Conservation (phyloP, 768 basidiomycete species). For the Tylopilus rubrobrunneus region DNA sequence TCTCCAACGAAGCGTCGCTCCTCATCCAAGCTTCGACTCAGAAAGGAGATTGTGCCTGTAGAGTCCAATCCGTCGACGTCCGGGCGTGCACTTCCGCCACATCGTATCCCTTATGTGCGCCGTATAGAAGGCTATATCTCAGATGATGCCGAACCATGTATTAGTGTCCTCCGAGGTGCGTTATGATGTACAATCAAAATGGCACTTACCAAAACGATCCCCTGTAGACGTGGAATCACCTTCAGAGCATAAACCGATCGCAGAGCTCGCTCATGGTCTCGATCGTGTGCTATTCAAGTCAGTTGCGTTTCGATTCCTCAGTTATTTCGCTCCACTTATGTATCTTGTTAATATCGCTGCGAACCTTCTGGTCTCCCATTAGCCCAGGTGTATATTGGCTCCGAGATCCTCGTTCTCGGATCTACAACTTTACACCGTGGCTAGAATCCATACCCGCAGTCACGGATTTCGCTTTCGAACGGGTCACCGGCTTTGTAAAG, state of each 20-base stretch:
- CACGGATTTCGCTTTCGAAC: conserved; percentile 80
- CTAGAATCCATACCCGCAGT: conserved; percentile 73
- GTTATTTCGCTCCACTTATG: background rate
- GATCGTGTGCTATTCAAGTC: conserved; percentile 76
- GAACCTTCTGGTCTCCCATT: background rate
- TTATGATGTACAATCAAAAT: background rate
- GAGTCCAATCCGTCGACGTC: conserved; percentile 1
- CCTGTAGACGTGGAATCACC: conserved; percentile 42
- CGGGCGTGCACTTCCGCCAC: conserved; percentile 17
- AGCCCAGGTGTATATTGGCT: conserved; percentile 91
- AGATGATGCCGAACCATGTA: background rate
- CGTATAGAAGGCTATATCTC: conserved; percentile 26
- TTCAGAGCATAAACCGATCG: conserved; percentile 50
- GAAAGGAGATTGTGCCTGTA: conserved; percentile 2
- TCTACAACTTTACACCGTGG: conserved; percentile 79
- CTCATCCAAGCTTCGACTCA: background rate
- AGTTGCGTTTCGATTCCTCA: conserved; percentile 18
- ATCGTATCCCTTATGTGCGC: conserved; percentile 24
- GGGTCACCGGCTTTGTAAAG: conserved; percentile 65
- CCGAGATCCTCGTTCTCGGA: conserved; percentile 77
- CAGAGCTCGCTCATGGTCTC: conserved; percentile 61
- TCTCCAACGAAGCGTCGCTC: background rate
- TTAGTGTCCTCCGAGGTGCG: conserved; percentile 19
- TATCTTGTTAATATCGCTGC: background rate
- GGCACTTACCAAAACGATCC: background rate